These are phyloP conservation scores for Acanthamoeba castellanii DNA, from an alignment of 208 protist genomes.

Conservation along the genomic window DNA sequence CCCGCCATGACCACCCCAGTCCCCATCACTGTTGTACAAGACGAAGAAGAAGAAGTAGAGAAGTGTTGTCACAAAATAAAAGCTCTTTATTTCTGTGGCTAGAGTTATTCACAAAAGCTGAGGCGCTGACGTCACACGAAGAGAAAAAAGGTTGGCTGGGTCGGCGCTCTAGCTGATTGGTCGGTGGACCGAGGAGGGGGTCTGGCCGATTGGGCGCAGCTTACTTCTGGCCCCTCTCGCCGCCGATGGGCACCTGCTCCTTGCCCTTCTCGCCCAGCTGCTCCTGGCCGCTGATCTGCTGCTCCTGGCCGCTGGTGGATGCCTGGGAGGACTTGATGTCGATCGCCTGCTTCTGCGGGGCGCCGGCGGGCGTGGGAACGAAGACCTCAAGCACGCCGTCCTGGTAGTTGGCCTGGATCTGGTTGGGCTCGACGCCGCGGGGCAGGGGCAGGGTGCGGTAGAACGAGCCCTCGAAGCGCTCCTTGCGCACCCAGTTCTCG, in stretches of 20 bases:
- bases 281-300: neutral
- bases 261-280: neutral
- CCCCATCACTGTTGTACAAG: neutral
- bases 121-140: no score
- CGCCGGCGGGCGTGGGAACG: constrained; percentile 35
- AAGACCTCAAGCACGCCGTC: constrained; percentile 55
- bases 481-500: neutral
- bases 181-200: no score
- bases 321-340: neutral
- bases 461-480: constrained; percentile 23
- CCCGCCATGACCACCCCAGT: neutral
- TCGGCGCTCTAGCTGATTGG: no score
- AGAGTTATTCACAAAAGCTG: no score
- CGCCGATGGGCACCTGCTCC: no score
- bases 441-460: constrained; percentile 7
- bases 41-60: neutral
- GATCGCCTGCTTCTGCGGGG: neutral
- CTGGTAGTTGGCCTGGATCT: constrained; percentile 16
- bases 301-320: neutral
- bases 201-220: no score
- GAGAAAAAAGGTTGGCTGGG: no score
- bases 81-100: no score
- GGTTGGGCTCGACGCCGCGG: neutral
- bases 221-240: no score
- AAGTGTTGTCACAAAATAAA: no score